Conservation (phyloP, 257 asterid species). For the Nicotiana tabacum region DNA sequence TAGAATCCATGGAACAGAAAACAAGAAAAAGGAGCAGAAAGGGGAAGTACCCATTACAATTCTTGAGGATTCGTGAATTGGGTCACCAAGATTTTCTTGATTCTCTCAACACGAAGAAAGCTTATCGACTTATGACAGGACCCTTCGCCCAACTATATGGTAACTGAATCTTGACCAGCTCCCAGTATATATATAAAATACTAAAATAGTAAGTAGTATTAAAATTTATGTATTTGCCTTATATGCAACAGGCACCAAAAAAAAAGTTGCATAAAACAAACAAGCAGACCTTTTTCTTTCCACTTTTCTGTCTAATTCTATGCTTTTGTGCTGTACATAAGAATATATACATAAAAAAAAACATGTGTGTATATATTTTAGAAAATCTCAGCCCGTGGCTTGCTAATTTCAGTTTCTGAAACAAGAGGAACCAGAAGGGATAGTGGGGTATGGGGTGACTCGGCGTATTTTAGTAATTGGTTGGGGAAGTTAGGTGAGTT, state of each 20-base stretch:
- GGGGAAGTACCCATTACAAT: conserved; percentile 12
- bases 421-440: neutral
- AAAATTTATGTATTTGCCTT: neutral
- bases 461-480: conserved; percentile 5
- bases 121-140: neutral
- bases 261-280: neutral
- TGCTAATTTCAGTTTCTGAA: neutral
- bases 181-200: conserved; percentile 1
- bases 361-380: no score
- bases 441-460: neutral
- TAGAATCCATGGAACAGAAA: neutral
- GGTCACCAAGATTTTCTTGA: conserved; percentile 10
- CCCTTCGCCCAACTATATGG: neutral
- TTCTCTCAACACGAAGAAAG: conserved; percentile 8
- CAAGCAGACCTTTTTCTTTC: conserved; percentile 3
- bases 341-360: no score
- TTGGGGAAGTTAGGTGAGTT: conserved; percentile 1
- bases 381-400: no score
- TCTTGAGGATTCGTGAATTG: conserved; percentile 9
- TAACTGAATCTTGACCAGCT: conserved; percentile 12
- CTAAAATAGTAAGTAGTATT: neutral
- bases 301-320: neutral
- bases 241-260: neutral
- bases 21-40: conserved; percentile 10
- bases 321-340: neutral